These are phyloP conservation scores for Ceriops zippeliana DNA, from an alignment of 345 rosid genomes.

Conservation along the genomic window DNA sequence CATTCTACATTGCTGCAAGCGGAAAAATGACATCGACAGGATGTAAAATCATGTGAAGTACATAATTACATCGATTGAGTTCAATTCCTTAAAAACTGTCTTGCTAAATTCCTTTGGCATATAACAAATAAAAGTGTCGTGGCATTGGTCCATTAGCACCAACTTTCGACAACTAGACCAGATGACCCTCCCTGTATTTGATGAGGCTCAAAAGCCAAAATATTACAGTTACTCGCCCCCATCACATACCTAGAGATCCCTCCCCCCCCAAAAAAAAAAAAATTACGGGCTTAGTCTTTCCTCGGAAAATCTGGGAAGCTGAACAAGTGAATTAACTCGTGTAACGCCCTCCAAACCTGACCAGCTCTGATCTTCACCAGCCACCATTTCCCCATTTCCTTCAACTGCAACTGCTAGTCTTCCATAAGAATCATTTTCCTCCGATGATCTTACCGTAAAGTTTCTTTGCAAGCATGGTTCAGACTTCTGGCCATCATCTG, in stretches of 20 bases:
- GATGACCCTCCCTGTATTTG: constrained; percentile 9
- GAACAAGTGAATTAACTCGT: constrained; percentile 94
- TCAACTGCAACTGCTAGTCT: constrained; percentile 35
- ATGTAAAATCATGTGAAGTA: constrained; percentile 2
- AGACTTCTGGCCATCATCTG: constrained; percentile 71
- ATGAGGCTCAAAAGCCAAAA: constrained; percentile 11
- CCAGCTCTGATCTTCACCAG: constrained; percentile 79
- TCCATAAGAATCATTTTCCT: constrained; percentile 45
- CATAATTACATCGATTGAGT: constrained; percentile 11
- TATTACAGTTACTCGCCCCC: constrained; percentile 25
- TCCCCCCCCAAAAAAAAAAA: neutral
- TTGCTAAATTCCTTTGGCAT: constrained; percentile 18
- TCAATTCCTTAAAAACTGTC: constrained; percentile 12
- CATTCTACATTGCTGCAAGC: neutral
- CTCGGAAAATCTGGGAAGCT: constrained; percentile 89
- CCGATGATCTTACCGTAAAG: constrained; percentile 72
- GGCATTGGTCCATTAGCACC: constrained; percentile 22
- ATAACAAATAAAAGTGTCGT: constrained; percentile 21
- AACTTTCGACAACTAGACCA: constrained; percentile 19
- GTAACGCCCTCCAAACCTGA: constrained; percentile 93
- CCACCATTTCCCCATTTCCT: constrained; percentile 30
- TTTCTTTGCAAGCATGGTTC: constrained; percentile 91
- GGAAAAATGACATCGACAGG: neutral
- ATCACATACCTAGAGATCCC: neutral
- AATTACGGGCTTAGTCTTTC: constrained; percentile 49